A percentile compares a stretch with the other conserved stretches of the same genome.
These are phyloP conservation scores for Anethum foeniculum DNA, from an alignment of 140 eudicot species.

Conservation along the genomic window DNA sequence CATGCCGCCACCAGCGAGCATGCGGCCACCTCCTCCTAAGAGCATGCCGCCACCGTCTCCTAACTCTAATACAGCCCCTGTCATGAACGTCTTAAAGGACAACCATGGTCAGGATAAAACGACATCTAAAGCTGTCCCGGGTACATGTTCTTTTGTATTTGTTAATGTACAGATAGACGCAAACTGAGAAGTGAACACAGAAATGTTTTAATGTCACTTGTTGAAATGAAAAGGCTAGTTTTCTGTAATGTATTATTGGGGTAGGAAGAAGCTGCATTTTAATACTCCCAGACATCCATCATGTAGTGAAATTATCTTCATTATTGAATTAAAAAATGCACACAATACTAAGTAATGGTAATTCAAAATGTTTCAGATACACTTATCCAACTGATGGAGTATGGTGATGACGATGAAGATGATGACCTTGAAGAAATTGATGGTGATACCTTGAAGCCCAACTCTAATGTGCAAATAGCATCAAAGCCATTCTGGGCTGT, in stretches of 20 bases:
- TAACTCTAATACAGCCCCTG: slow-evolving; percentile 24
- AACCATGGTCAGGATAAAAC: slow-evolving; percentile 18
- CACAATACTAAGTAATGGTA: background rate
- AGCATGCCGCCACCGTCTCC: slow-evolving; percentile 37
- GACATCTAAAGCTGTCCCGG: slow-evolving; percentile 56
- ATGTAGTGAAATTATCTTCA: too few species aligned
- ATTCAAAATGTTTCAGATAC: slow-evolving; percentile 46
- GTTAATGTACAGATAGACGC: background rate
- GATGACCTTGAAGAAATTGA: slow-evolving; percentile 36
- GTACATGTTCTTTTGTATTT: slow-evolving; percentile 28
- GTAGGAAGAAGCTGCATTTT: background rate
- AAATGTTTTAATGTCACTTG: background rate
- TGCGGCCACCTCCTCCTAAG: slow-evolving; percentile 18
- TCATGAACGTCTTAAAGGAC: slow-evolving; percentile 17
- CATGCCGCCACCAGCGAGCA: slow-evolving; percentile 28
- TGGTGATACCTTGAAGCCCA: slow-evolving; percentile 19
- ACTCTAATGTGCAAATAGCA: slow-evolving; percentile 21
- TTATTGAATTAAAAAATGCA: slow-evolving; percentile 3
- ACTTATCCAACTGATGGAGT: slow-evolving; percentile 64
- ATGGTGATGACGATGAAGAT: slow-evolving; percentile 79
- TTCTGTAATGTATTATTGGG: background rate
- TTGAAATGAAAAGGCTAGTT: background rate
- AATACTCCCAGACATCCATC: background rate
- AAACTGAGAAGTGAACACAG: background rate
- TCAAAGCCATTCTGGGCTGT: slow-evolving; percentile 87